These are phyloP conservation scores for Starmera quercuum DNA, from an alignment of 805 yeast genomes.

Conservation along the genomic window DNA sequence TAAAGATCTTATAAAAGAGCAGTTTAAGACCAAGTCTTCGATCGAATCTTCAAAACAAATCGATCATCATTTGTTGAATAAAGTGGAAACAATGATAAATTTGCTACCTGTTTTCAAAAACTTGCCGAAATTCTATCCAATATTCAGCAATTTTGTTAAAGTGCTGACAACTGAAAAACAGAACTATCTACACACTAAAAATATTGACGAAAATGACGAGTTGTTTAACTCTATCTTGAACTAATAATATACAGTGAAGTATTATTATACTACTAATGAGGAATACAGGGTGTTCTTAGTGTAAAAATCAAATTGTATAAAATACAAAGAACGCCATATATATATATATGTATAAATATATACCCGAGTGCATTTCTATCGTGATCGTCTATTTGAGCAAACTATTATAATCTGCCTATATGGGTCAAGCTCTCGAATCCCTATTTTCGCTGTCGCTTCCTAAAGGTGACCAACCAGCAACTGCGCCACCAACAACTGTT, in stretches of 20 bases:
- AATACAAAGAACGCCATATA: no score
- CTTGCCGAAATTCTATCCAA: conserved; percentile 40
- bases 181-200: conserved; percentile 23
- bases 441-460: background rate
- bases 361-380: no score
- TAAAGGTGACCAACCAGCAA: conserved; percentile 41
- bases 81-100: conserved; percentile 39
- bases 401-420: no score
- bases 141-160: conserved; percentile 42
- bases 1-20: conserved; percentile 36
- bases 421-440: no score
- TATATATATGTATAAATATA: no score
- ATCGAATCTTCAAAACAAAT: conserved; percentile 21
- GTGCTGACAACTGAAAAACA: conserved; percentile 30
- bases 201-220: conserved; percentile 17
- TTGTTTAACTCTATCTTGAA: conserved; percentile 10
- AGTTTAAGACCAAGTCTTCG: conserved; percentile 21
- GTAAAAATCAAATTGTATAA: no score
- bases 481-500: conserved; percentile 48
- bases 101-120: conserved; percentile 47
- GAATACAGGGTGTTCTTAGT: no score
- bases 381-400: no score
- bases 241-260: background rate
- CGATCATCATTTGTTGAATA: conserved; percentile 29
- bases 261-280: background rate